Base-by-base conservation (phyloP, 495 filamentous ascomycete species). In the Glonium stellatum region DNA sequence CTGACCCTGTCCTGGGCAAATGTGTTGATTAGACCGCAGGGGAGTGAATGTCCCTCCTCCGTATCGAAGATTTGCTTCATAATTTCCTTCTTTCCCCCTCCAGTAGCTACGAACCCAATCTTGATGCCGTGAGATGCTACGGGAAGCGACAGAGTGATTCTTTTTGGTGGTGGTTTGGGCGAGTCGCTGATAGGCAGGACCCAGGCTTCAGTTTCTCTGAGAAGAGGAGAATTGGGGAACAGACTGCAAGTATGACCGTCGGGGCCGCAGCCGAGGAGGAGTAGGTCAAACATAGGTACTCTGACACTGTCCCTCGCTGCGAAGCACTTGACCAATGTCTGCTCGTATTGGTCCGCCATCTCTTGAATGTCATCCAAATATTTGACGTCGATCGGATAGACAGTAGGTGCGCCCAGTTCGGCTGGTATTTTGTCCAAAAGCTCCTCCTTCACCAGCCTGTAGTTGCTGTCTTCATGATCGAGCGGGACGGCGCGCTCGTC, bases 221-320 rank as follows among this genome's bases (percentile, higher is more conserved):
- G 78, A 42, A 97, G 78, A 47, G 84, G 83, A 64, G 96, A 92
- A 25, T 87, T 86, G 5, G 93, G 95, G 78, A 98, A 98, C 31
- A 97, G 79, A 65, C 86, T 90, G 86, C 95, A 97, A 23, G 93
- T 97, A 74, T 98, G 93, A 39, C 93, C 93, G 70, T 98, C 93
- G 15, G 92, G 93, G 3, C 93, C 93, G 66, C 87, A 92, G 58
- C 93, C 93, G 47, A 98, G 83, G 18, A 98, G 80, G 21, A 98
- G 78, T 25, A 98, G 79, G 69, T 98, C 93, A 69, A 98, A 98
- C 62, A 96, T 86, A 58, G 93, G 93, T 31, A 96, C 57, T 58
- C 65, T 71, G 50, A 76, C 73, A 48, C 70, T 73, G 59, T 76
- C 73, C 8, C 71, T 57, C 3, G 73, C 71, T 11, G 73, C 73